A percentile compares a stretch with the other conserved stretches of the same genome.
Evolutionary conservation across 2,329 filamentous ascomycete species (phyloP).

Genomic region (Ascocoryne sarcoides): DNA sequence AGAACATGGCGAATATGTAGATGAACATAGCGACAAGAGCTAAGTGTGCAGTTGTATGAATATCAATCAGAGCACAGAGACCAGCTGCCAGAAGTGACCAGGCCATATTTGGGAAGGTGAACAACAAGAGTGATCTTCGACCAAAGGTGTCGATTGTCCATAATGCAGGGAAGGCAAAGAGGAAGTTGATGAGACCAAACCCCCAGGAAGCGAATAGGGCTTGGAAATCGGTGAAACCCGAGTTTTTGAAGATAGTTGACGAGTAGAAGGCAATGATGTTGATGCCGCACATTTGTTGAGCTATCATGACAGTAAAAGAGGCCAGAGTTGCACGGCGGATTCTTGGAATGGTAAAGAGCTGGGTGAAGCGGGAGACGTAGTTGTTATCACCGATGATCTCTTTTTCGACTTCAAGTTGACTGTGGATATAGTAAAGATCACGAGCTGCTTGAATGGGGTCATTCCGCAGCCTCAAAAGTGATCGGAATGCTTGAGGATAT

Average conservation of each 20-base stretch:
- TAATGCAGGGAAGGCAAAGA: conserved; percentile 50
- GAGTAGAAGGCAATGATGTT: conserved; percentile 74
- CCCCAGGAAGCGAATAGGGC: conserved; percentile 56
- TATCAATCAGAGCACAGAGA: conserved; percentile 44
- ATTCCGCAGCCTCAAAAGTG: conserved; percentile 48
- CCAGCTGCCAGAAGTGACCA: conserved; percentile 58
- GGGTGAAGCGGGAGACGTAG: conserved; percentile 49
- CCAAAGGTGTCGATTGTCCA: conserved; percentile 58
- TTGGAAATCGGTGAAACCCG: conserved; percentile 45
- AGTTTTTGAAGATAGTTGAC: conserved; percentile 50
- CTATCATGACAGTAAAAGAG: conserved; percentile 58
- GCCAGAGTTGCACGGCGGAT: conserved; percentile 65
- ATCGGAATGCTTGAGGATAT: conserved; percentile 45
- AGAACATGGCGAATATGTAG: conserved; percentile 57
- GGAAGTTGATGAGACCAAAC: conserved; percentile 56
- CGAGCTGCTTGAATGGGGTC: conserved; percentile 50
- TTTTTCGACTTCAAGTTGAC: conserved; percentile 39
- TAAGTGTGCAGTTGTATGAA: conserved; percentile 34
- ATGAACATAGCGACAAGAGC: conserved; percentile 51
- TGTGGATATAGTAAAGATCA: conserved; percentile 53
- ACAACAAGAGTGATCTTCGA: conserved; percentile 46
- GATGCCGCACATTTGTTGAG: conserved; percentile 14
- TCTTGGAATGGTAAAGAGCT: conserved; percentile 62
- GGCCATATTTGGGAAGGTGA: conserved; percentile 60
- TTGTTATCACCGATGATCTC: conserved; percentile 37